These are phyloP conservation scores for Poa pratensis DNA, from an alignment of 176 grass and related monocot genomes.

Conservation along the genomic window DNA sequence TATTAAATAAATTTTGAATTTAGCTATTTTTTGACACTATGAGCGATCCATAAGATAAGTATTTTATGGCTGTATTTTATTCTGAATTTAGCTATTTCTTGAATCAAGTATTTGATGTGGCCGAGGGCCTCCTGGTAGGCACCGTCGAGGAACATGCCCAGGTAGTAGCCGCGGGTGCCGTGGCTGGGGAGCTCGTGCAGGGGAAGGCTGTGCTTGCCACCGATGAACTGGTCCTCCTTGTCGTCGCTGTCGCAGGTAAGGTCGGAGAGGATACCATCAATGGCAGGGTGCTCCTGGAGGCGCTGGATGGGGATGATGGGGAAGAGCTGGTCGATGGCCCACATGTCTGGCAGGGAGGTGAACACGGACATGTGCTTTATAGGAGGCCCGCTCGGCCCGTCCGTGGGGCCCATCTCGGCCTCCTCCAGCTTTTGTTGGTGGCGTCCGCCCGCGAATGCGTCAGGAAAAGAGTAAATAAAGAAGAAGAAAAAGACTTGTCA, in stretches of 20 bases:
- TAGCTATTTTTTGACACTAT: too few relatives aligned
- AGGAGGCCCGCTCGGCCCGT: too few relatives aligned
- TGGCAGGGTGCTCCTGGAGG: slow-evolving; percentile 62
- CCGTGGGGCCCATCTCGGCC: too few relatives aligned
- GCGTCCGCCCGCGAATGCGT: background rate
- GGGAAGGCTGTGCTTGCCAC: slow-evolving; percentile 68
- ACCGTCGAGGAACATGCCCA: slow-evolving; percentile 98
- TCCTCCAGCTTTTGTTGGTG: background rate
- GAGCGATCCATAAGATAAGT: too few relatives aligned
- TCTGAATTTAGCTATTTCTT: too few relatives aligned
- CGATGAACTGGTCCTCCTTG: slow-evolving; percentile 79
- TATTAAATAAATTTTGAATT: too few relatives aligned
- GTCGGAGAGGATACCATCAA: slow-evolving; percentile 71
- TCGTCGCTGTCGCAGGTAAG: slow-evolving; percentile 98
- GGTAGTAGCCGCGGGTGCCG: slow-evolving; percentile 65
- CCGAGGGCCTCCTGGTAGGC: slow-evolving; percentile 98
- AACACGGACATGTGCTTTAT: too few relatives aligned
- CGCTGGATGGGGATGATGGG: slow-evolving; percentile 89
- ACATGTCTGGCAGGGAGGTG: too few relatives aligned
- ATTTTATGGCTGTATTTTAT: too few relatives aligned
- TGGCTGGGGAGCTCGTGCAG: slow-evolving; percentile 68
- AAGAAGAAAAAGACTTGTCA: too few relatives aligned
- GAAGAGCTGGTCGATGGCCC: slow-evolving; percentile 93
- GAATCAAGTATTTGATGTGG: too few relatives aligned
- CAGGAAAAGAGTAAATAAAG: background rate